Evolutionary conservation across 768 basidiomycete species (phyloP), one percentile per base, ranked within the genome.

Genomic region (Hygrocybe punicea): DNA sequence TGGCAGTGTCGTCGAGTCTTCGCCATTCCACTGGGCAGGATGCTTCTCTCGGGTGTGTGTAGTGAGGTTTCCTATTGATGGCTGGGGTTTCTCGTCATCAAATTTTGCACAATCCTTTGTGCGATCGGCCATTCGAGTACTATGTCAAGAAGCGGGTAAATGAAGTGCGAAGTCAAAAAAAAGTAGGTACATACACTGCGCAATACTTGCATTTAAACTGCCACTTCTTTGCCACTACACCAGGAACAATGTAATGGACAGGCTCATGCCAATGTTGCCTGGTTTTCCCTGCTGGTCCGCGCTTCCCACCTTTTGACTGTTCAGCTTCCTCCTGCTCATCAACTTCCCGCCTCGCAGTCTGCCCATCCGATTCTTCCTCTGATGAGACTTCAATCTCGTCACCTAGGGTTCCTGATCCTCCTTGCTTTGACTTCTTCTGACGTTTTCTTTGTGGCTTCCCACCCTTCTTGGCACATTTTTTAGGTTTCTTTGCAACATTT

Each of bases 141-240:
- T 61, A 50, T 17, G 40, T 42, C 40, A 16, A 42, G 19, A 45
- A 58, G 16, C 13, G 23, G 24, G 39, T 19, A n/a, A 36, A 21
- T 46, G 45, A 29, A 37, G 16, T 50, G 19, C 33, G 6, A 44
- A 19, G 19, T 23, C 19, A 56, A 33, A 52, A 44, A 44, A 19
- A 34, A 40, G 21, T 21, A 19, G 48, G 23, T 35, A 49, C 49
- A 29, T 54, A 51, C 48, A 10, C 35, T 21, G 50, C 25, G 51
- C 60, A 61, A 50, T 61, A 53, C 23, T 54, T 53, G 47, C 60
- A 61, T 34, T 51, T 36, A 36, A 61, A 58, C 46, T 58, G 34
- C 60, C 60, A 58, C 19, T 47, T 56, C 48, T 17, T 16, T 50
- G 40, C 19, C 40, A 6, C 19, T 21, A 21, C 14, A 42, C 40